phyloP scores from a whole-genome alignment of 1,139 yeast genomes.

The Hyphopichia khmerensis region DNA sequence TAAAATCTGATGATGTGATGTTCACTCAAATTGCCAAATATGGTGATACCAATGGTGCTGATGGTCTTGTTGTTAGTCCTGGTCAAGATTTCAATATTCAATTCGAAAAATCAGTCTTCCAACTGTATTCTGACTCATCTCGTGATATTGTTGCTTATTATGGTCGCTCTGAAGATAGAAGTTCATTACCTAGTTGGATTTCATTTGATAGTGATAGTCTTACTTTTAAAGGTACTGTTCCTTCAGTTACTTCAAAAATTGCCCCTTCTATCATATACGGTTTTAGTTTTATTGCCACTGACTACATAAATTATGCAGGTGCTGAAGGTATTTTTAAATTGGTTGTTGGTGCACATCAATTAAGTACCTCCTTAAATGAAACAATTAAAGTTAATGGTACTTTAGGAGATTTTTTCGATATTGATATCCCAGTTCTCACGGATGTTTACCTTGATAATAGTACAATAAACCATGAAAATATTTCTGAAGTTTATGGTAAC shows the following conservation, averaged over 20 bases:
- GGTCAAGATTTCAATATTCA: slow-evolving; percentile 62
- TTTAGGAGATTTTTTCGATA: slow-evolving; percentile 51
- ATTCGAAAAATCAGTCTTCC: slow-evolving; percentile 61
- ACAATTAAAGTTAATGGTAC: slow-evolving; percentile 67
- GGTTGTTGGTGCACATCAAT: slow-evolving; percentile 83
- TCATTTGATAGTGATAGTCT: slow-evolving; percentile 59
- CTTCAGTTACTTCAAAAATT: slow-evolving; percentile 75
- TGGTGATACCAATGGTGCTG: slow-evolving; percentile 71
- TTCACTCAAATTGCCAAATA: slow-evolving; percentile 50
- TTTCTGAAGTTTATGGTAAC: slow-evolving; percentile 49
- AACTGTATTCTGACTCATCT: slow-evolving; percentile 39
- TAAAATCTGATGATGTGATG: slow-evolving; percentile 38
- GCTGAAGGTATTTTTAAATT: slow-evolving; percentile 68
- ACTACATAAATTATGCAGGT: slow-evolving; percentile 73
- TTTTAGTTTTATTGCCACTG: slow-evolving; percentile 79
- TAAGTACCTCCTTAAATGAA: slow-evolving; percentile 59
- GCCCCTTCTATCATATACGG: slow-evolving; percentile 82
- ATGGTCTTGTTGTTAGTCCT: slow-evolving; percentile 73
- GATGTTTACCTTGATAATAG: slow-evolving; percentile 60
- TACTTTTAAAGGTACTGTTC: slow-evolving; percentile 86
- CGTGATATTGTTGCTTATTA: slow-evolving; percentile 63
- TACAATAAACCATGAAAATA: slow-evolving; percentile 46
- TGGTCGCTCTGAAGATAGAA: slow-evolving; percentile 77
- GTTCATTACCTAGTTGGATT: slow-evolving; percentile 92
- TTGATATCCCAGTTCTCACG: slow-evolving; percentile 58